Evolutionary conservation across 1,139 yeast genomes (phyloP).

Genomic region (Nematodospora anomalae): DNA sequence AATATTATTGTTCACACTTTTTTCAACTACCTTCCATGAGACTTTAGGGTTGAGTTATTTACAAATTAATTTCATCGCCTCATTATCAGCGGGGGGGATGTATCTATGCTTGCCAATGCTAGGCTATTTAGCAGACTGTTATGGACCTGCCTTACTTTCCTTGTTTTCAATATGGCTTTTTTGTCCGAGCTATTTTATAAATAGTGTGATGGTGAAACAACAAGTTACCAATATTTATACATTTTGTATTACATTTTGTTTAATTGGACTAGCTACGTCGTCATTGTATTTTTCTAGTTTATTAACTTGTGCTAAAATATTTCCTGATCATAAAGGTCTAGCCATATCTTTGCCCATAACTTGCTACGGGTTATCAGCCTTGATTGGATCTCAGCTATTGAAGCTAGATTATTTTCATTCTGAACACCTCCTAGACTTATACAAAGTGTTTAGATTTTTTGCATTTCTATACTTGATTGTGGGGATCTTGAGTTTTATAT

Average conservation of each 20-base stretch:
- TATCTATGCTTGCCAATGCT: slow-evolving; percentile 80
- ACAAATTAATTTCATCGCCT: slow-evolving; percentile 75
- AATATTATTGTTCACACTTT: slow-evolving; percentile 75
- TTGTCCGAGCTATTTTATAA: slow-evolving; percentile 69
- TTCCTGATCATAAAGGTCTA: slow-evolving; percentile 71
- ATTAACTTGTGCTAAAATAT: slow-evolving; percentile 80
- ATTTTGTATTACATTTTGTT: slow-evolving; percentile 38
- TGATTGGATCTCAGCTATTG: slow-evolving; percentile 59
- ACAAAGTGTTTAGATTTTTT: slow-evolving; percentile 57
- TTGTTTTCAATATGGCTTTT: slow-evolving; percentile 62
- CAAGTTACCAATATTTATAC: slow-evolving; percentile 17
- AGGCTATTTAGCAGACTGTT: slow-evolving; percentile 81
- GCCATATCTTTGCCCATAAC: slow-evolving; percentile 89
- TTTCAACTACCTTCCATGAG: slow-evolving; percentile 66
- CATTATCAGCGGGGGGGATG: slow-evolving; percentile 76
- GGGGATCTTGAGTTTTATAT: slow-evolving; percentile 59
- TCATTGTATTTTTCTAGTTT: slow-evolving; percentile 75
- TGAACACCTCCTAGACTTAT: slow-evolving; percentile 41
- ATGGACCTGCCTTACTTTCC: slow-evolving; percentile 78
- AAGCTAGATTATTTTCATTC: slow-evolving; percentile 39
- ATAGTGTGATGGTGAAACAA: slow-evolving; percentile 18
- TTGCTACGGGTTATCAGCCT: slow-evolving; percentile 78
- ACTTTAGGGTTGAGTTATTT: slow-evolving; percentile 62
- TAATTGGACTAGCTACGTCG: slow-evolving; percentile 80
- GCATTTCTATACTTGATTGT: slow-evolving; percentile 55